Conservation (phyloP, 2,329 filamentous ascomycete species). For the Macroventuria anomochaeta region DNA sequence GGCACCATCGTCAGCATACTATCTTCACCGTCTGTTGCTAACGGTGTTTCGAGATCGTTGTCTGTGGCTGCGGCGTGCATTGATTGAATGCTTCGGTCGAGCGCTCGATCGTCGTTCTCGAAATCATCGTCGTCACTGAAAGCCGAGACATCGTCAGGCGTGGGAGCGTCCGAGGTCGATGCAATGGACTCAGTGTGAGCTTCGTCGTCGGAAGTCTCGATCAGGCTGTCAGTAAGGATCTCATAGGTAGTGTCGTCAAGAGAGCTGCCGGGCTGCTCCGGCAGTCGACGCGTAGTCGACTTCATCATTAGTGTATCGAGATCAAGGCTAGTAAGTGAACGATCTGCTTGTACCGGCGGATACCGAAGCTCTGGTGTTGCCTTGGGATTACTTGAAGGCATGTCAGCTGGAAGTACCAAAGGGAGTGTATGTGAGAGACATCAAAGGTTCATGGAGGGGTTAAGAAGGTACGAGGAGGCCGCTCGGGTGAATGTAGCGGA, state of each 20-base stretch:
- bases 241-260: conserved; percentile 49
- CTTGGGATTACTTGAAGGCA: conserved; percentile 36
- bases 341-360: conserved; percentile 41
- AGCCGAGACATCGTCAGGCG: conserved; percentile 44
- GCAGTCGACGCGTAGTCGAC: conserved; percentile 33
- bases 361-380: conserved; percentile 40
- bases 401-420: conserved; percentile 35
- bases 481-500: conserved; percentile 25
- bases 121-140: conserved; percentile 43
- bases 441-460: conserved; percentile 17
- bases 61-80: conserved; percentile 25
- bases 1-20: conserved; percentile 42
- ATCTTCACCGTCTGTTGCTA: conserved; percentile 29
- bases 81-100: conserved; percentile 30
- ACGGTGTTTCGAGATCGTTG: conserved; percentile 25
- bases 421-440: conserved; percentile 7
- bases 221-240: conserved; percentile 38
- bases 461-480: conserved; percentile 15
- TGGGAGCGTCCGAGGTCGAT: conserved; percentile 39
- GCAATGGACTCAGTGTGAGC: conserved; percentile 47
- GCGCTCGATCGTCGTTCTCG: conserved; percentile 27
- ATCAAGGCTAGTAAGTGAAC: conserved; percentile 40
- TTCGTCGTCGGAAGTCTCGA: conserved; percentile 47
- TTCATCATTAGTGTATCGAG: conserved; percentile 46
- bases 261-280: conserved; percentile 37